Evolutionary conservation across 352 stramenopile genomes (phyloP).

Genomic region (Phytophthora aleatoria): DNA sequence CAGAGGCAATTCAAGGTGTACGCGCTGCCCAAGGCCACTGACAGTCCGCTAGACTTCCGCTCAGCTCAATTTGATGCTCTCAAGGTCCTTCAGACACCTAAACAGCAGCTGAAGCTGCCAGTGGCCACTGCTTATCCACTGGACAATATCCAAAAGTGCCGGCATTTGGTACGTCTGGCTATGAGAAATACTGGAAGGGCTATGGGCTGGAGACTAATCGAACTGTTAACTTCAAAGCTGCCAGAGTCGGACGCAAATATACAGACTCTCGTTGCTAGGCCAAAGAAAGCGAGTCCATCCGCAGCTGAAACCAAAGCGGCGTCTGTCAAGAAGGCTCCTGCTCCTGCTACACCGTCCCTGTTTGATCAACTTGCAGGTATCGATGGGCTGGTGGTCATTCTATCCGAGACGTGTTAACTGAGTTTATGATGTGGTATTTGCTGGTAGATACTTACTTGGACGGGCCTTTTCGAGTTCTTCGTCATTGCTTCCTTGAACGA

Average conservation of each 20-base stretch:
- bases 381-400: conserved; percentile 5
- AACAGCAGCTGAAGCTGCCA: conserved; percentile 32
- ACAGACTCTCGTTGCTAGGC: conserved; percentile 41
- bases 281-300: conserved; percentile 33
- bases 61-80: conserved; percentile 58
- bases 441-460: conserved; percentile 70
- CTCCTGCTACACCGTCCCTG: conserved; percentile 33
- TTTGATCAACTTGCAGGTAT: conserved; percentile 66
- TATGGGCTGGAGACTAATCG: not conserved
- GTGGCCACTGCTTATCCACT: conserved; percentile 51
- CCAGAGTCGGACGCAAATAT: conserved; percentile 62
- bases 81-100: conserved; percentile 40
- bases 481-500: conserved; percentile 78
- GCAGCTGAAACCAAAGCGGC: conserved; percentile 22
- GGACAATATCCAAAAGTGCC: conserved; percentile 91
- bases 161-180: conserved; percentile 52
- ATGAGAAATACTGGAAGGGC: not conserved
- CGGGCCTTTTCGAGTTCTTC: conserved; percentile 87
- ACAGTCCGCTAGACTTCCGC: conserved; percentile 54
- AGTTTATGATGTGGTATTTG: conserved; percentile 7
- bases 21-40: conserved; percentile 8
- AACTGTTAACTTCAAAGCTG: conserved; percentile 40
- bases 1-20: conserved; percentile 42
- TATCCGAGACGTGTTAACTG: not conserved
- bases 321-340: conserved; percentile 9